Base-by-base conservation (phyloP, 352 stramenopile genomes). In the Phytophthora chlamydospora region DNA sequence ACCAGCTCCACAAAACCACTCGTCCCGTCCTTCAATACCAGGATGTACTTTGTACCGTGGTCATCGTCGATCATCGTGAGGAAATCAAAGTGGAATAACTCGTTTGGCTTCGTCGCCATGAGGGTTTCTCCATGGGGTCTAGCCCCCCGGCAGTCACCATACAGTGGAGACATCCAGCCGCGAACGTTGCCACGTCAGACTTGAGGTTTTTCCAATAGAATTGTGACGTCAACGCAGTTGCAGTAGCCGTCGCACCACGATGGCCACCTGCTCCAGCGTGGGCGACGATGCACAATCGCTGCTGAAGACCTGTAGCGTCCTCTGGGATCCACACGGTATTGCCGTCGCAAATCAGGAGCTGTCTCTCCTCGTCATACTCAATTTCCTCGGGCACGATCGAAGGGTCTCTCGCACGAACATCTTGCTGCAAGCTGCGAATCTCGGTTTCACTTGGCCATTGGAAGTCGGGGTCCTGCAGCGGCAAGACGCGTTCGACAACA, bases 61-160 rank as follows among this genome's bases (percentile, higher is more conserved):
- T 49, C n/a, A 76, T 39, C 3, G 7, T 50, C 21, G 21, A 24
- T 24, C 21, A 24, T 27, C 1, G 33, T 47, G 1, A 78, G 31
- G 11, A 68, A 83, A 27, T 78, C 67, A 36, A 83, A 83, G 42
- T 78, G 67, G 0, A 79, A 6, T 0, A 78, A 7, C 21, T 79
- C 66, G 17, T 79, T 79, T 0, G 69, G 70, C 27, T 47, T 60
- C 1, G 66, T 73, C 0, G 59, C 67, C 9, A 48, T 49, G 8
- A 80, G 13, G 3, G 64, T 52, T 14, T 41, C 14, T 2, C 64
- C 65, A 40, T 42, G 62, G 6, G 68, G 72, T 3, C 63, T 14
- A 3, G 59, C 55, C 13, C 3, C 2, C 13, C 13, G 6, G 9
- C 16, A 0, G 38, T 32, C 1, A 24, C 12, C 39, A 56, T 31